These are phyloP conservation scores for Cladosporium halotolerans DNA, from an alignment of 2,329 filamentous ascomycete genomes.

Conservation along the genomic window DNA sequence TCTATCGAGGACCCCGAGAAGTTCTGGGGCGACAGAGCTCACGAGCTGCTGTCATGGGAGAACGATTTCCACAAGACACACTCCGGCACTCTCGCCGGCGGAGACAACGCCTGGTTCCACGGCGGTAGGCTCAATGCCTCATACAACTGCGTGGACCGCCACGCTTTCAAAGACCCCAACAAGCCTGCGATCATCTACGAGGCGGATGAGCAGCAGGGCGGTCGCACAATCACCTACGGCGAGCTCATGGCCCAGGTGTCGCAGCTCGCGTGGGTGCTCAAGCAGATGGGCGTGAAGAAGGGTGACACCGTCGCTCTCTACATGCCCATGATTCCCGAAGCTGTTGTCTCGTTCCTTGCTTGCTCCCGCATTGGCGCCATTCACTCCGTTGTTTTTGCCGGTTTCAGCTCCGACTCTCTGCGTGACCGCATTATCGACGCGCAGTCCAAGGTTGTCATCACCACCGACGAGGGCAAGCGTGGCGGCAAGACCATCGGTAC, in stretches of 20 bases:
- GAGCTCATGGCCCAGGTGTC: conserved; percentile 92
- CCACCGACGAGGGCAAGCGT: conserved; percentile 93
- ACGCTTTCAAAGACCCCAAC: conserved; percentile 90
- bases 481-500: conserved; percentile 95
- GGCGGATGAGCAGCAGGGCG: conserved; percentile 81
- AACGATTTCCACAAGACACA: conserved; percentile 86
- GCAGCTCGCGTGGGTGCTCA: conserved; percentile 77
- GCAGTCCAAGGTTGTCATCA: conserved; percentile 88
- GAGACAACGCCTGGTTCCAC: conserved; percentile 89
- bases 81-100: conserved; percentile 66
- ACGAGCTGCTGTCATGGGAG: conserved; percentile 85
- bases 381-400: conserved; percentile 96
- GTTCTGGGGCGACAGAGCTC: conserved; percentile 83
- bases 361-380: conserved; percentile 89
- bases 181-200: conserved; percentile 98
- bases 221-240: conserved; percentile 84
- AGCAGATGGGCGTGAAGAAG: conserved; percentile 93
- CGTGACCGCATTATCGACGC: conserved; percentile 92
- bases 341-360: conserved; percentile 82
- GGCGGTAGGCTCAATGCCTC: conserved; percentile 92
- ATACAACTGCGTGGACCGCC: conserved; percentile 95
- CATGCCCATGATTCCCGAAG: conserved; percentile 97
- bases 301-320: conserved; percentile 97
- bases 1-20: conserved; percentile 83
- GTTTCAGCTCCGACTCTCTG: conserved; percentile 93